These are phyloP conservation scores for Rubia peregrina DNA, from an alignment of 305 asterid genomes.

Conservation along the genomic window DNA sequence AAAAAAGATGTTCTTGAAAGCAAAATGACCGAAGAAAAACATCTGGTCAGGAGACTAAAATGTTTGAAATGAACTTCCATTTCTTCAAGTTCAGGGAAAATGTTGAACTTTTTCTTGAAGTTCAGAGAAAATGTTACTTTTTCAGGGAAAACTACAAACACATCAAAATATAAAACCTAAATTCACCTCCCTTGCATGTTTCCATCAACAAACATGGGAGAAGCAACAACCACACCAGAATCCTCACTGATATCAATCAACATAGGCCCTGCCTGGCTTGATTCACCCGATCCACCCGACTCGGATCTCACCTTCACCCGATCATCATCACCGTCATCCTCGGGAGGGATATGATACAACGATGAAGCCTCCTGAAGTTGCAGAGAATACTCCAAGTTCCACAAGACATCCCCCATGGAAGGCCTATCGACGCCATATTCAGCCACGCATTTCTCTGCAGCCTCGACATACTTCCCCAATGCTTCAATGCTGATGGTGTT, in stretches of 20 bases:
- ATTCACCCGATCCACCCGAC: constrained; percentile 12
- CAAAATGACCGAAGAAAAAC: background rate
- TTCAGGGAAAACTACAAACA: too few relatives aligned
- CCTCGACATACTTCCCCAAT: constrained; percentile 57
- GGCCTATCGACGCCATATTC: constrained; percentile 88
- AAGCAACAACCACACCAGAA: constrained; percentile 61
- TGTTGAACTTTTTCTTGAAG: background rate
- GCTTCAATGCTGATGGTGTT: constrained; percentile 42
- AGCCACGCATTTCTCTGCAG: constrained; percentile 83
- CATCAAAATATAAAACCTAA: background rate
- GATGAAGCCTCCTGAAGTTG: constrained; percentile 56
- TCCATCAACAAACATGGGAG: constrained; percentile 66
- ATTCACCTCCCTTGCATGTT: constrained; percentile 62
- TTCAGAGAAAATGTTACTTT: too few relatives aligned
- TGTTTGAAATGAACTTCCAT: background rate
- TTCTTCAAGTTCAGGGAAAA: background rate
- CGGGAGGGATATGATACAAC: background rate
- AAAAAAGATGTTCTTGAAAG: background rate
- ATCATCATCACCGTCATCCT: background rate
- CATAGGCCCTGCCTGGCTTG: constrained; percentile 22
- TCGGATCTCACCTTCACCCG: constrained; percentile 11
- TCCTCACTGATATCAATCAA: constrained; percentile 49
- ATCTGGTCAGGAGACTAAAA: background rate
- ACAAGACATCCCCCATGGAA: constrained; percentile 83
- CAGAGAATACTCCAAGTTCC: constrained; percentile 74